These are phyloP conservation scores for Myxozyma geophila DNA, from an alignment of 805 yeast genomes.

Conservation along the genomic window DNA sequence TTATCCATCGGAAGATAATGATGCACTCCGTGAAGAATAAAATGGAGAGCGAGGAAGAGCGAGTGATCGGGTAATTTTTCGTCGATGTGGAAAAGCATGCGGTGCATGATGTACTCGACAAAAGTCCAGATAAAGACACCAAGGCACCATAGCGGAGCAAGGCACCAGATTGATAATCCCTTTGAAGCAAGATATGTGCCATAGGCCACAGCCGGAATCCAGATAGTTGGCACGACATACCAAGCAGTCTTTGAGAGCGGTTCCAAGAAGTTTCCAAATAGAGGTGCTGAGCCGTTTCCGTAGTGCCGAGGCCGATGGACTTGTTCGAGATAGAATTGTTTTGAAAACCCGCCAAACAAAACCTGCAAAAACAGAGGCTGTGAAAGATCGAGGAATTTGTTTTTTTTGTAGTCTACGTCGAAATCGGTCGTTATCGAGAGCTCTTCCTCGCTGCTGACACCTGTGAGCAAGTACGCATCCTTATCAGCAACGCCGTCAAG, in stretches of 20 bases:
- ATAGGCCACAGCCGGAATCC: slow-evolving; percentile 82
- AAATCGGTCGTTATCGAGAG: slow-evolving; percentile 81
- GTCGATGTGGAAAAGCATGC: slow-evolving; percentile 93
- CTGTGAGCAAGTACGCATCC: slow-evolving; percentile 43
- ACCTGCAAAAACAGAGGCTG: slow-evolving; percentile 85
- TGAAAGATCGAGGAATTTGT: slow-evolving; percentile 83
- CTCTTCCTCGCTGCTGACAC: slow-evolving; percentile 73
- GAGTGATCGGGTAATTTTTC: slow-evolving; percentile 80
- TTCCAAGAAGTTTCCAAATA: slow-evolving; percentile 93
- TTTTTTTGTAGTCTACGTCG: slow-evolving; percentile 67
- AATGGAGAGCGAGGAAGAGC: slow-evolving; percentile 77
- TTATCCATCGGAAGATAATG: slow-evolving; percentile 98
- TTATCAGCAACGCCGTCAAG: slow-evolving; percentile 53
- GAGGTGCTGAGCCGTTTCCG: slow-evolving; percentile 94
- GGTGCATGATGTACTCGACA: slow-evolving; percentile 83
- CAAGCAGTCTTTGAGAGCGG: slow-evolving; percentile 91
- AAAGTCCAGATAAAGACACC: slow-evolving; percentile 96
- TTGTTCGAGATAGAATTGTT: slow-evolving; percentile 91
- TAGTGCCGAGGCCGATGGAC: slow-evolving; percentile 98
- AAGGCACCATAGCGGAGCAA: slow-evolving; percentile 64
- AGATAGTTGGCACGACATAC: slow-evolving; percentile 85
- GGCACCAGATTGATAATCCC: slow-evolving; percentile 51
- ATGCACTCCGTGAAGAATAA: slow-evolving; percentile 92
- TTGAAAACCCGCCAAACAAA: slow-evolving; percentile 71
- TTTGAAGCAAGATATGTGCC: slow-evolving; percentile 64